Percentiles rank a stretch among this genome's conserved stretches.
Conservation (phyloP, 768 basidiomycete species). For the Tricholoma hemisulphureum region DNA sequence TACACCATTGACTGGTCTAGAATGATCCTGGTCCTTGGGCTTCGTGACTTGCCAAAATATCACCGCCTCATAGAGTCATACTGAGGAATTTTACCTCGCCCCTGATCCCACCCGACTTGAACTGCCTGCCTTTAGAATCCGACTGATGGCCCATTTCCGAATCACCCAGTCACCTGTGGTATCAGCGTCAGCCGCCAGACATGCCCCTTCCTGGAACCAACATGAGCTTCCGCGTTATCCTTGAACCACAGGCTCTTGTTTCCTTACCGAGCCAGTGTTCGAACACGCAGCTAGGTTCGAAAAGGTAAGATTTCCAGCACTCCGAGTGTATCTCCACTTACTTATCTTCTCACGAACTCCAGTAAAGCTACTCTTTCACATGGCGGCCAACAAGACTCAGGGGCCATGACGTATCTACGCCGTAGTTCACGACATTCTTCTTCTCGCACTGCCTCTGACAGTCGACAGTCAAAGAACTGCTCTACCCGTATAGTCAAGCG, state of each 20-base stretch:
- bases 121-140: not conserved
- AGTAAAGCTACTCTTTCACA: conserved; percentile 13
- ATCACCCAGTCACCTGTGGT: not conserved
- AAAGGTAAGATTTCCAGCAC: conserved; percentile 11
- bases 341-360: conserved; percentile 12
- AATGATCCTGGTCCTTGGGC: not conserved
- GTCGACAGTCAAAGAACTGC: conserved; percentile 4
- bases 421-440: conserved; percentile 10
- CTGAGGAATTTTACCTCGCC: not conserved
- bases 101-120: not conserved
- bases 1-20: not conserved
- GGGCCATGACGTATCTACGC: conserved; percentile 1
- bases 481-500: conserved; percentile 8
- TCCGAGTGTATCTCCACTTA: conserved; percentile 1
- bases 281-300: not conserved
- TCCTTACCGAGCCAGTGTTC: conserved; percentile 6
- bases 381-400: conserved; percentile 12
- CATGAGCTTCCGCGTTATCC: conserved; percentile 11
- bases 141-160: not conserved
- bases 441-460: conserved; percentile 11
- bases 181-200: not conserved
- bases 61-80: not conserved
- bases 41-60: not conserved
- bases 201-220: not conserved
- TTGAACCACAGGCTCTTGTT: conserved; percentile 20